A percentile compares a stretch with the other conserved stretches of the same genome.
phyloP scores from a whole-genome alignment of 2,329 filamentous ascomycete genomes.

The Ophiostoma pallidulum region DNA sequence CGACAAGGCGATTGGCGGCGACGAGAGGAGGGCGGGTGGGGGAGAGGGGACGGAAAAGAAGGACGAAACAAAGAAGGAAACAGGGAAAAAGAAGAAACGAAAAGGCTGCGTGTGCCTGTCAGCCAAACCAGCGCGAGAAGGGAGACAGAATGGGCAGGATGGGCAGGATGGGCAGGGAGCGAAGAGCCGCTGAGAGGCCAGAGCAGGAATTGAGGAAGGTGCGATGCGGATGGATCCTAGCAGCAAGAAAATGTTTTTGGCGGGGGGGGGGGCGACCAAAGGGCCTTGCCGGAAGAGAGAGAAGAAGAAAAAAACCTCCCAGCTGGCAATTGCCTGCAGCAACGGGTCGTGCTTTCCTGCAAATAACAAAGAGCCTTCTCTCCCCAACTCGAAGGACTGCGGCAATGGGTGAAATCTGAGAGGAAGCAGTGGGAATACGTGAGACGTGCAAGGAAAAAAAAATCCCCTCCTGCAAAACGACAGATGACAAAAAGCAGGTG shows the following conservation, averaged over 20 bases:
- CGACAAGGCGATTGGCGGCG: too few species aligned
- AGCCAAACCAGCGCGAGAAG: background rate
- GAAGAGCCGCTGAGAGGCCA: slow-evolving; percentile 3
- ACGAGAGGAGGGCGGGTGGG: background rate
- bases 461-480: background rate
- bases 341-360: background rate
- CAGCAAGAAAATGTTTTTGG: slow-evolving; percentile 7
- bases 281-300: background rate
- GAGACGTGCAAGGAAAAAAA: background rate
- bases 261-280: slow-evolving; percentile 1
- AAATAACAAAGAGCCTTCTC: background rate
- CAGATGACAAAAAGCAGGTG: background rate
- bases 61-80: background rate
- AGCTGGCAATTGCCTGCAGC: background rate
- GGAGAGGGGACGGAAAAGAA: background rate
- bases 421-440: background rate
- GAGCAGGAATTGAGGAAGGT: slow-evolving; percentile 2
- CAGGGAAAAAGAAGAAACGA: background rate
- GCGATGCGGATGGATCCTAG: slow-evolving; percentile 6
- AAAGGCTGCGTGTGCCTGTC: background rate
- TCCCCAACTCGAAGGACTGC: too few species aligned
- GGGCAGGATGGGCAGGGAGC: background rate
- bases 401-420: too few species aligned
- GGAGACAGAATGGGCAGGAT: background rate
- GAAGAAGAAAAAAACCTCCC: background rate